These are phyloP conservation scores for Cytospora piceicola DNA, from an alignment of 2,329 filamentous ascomycete genomes.

Conservation along the genomic window DNA sequence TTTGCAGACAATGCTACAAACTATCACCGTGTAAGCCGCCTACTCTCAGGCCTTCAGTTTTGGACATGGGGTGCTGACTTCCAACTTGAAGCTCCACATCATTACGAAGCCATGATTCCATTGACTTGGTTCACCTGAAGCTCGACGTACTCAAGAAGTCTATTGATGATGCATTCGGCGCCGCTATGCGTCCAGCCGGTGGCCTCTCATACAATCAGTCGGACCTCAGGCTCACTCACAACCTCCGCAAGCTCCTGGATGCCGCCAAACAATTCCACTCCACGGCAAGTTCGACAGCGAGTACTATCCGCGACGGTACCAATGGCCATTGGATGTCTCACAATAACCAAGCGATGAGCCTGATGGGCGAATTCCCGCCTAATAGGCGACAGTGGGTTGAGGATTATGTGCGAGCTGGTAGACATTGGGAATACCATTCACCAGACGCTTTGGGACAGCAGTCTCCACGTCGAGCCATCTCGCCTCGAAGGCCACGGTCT, in stretches of 20 bases:
- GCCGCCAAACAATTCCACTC: conserved; percentile 36
- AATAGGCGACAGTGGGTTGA: conserved; percentile 32
- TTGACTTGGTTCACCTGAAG: conserved; percentile 32
- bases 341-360: conserved; percentile 21
- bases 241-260: conserved; percentile 34
- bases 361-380: conserved; percentile 29
- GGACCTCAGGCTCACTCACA: conserved; percentile 29
- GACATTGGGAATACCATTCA: not conserved
- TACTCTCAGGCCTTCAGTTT: no score
- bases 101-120: conserved; percentile 30
- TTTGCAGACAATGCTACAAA: conserved; percentile 37
- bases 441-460: not conserved
- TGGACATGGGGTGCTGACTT: not conserved
- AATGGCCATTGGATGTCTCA: conserved; percentile 15
- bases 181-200: conserved; percentile 29
- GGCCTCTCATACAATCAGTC: conserved; percentile 26
- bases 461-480: not conserved
- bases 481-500: not conserved
- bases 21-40: conserved; percentile 33
- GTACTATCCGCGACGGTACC: conserved; percentile 29
- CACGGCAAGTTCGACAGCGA: conserved; percentile 34
- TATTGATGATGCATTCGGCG: conserved; percentile 33
- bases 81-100: conserved; percentile 29
- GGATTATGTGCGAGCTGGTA: conserved; percentile 24
- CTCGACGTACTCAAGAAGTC: conserved; percentile 32